Evolutionary conservation across 805 yeast species (phyloP).

Genomic region (Soucietia sequanensis): DNA sequence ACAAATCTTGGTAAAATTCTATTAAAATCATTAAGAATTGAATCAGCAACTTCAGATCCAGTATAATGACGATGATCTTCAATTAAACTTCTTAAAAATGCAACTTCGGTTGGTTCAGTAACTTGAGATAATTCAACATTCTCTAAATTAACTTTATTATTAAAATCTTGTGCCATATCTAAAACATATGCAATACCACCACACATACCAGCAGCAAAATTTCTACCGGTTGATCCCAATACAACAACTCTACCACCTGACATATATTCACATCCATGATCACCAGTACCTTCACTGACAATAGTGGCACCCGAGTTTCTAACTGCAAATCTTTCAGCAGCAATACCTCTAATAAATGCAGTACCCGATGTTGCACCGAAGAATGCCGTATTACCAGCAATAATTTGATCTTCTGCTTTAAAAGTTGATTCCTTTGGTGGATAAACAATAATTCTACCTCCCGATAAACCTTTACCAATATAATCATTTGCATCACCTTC

Average conservation of each 20-base stretch:
- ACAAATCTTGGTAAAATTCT: slow-evolving; percentile 85
- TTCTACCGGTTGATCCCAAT: slow-evolving; percentile 86
- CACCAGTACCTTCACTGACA: slow-evolving; percentile 96
- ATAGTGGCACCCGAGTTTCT: slow-evolving; percentile 98
- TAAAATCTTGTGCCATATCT: slow-evolving; percentile 92
- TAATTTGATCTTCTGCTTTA: slow-evolving; percentile 94
- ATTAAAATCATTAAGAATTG: slow-evolving; percentile 82
- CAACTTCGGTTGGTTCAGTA: slow-evolving; percentile 88
- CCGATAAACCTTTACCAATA: slow-evolving; percentile 96
- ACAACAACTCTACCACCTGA: slow-evolving; percentile 98
- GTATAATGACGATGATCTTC: slow-evolving; percentile 97
- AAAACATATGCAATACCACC: slow-evolving; percentile 98
- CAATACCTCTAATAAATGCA: slow-evolving; percentile 93
- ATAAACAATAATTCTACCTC: slow-evolving; percentile 89
- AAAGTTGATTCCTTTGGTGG: slow-evolving; percentile 84
- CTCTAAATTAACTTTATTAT: slow-evolving; percentile 72
- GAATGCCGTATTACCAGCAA: slow-evolving; percentile 95
- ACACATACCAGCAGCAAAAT: slow-evolving; percentile 97
- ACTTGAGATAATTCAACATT: slow-evolving; percentile 78
- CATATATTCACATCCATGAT: slow-evolving; percentile 99
- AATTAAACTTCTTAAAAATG: slow-evolving; percentile 85
- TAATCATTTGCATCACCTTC: slow-evolving; percentile 99
- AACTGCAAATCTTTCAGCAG: slow-evolving; percentile 97
- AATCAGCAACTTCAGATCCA: slow-evolving; percentile 83
- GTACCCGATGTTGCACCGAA: slow-evolving; percentile 97